Conservation (phyloP, 768 basidiomycete species). For the Psilocybe cubensis region DNA sequence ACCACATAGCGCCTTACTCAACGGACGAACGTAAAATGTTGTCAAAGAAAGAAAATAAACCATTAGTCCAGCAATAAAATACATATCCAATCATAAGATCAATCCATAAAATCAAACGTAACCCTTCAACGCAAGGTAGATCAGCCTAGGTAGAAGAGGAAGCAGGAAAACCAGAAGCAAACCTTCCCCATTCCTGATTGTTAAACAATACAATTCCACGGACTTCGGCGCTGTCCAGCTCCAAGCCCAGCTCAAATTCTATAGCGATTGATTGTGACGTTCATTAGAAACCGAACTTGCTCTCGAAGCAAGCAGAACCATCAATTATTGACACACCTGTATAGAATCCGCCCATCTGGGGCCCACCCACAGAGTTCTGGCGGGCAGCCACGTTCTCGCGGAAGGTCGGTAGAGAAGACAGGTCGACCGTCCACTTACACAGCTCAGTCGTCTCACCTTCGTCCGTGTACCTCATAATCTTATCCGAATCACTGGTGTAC, state of each 20-base stretch:
- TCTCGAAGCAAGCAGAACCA: not conserved
- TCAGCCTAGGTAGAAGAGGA: slow-evolving; percentile 10
- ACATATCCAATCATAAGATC: slow-evolving; percentile 3
- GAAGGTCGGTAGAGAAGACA: slow-evolving; percentile 78
- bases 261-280: not conserved
- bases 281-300: not conserved
- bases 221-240: slow-evolving; percentile 86
- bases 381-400: slow-evolving; percentile 68
- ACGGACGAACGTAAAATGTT: too few relatives aligned
- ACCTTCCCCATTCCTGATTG: slow-evolving; percentile 81
- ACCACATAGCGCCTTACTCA: too few relatives aligned
- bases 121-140: slow-evolving; percentile 35
- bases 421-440: slow-evolving; percentile 89
- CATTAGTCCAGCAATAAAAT: not conserved
- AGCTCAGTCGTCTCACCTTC: slow-evolving; percentile 78
- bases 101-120: slow-evolving; percentile 52
- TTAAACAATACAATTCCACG: slow-evolving; percentile 79
- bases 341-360: slow-evolving; percentile 70
- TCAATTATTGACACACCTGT: slow-evolving; percentile 52
- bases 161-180: slow-evolving; percentile 31
- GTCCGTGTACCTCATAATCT: slow-evolving; percentile 81
- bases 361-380: too few relatives aligned
- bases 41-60: not conserved
- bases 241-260: slow-evolving; percentile 84
- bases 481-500: slow-evolving; percentile 77